Evolutionary conservation across 768 basidiomycete species (phyloP).

Genomic region (Mycena epipterygia): DNA sequence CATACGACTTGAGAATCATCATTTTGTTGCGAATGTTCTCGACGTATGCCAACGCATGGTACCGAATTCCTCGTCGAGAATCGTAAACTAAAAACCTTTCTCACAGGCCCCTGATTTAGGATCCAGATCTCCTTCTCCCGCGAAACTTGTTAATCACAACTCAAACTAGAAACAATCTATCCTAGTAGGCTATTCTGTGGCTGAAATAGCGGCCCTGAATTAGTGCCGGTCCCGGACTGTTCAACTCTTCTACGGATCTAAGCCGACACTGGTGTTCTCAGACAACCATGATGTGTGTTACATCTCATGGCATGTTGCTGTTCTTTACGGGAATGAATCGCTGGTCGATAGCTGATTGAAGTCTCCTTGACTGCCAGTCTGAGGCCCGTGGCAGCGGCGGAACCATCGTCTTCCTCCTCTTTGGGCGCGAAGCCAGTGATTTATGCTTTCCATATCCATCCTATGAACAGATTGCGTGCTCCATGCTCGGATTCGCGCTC

Average conservation of each 20-base stretch:
- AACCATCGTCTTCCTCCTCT: too few species aligned
- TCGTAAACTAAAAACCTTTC: neutral
- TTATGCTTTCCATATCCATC: neutral
- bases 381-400: neutral
- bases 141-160: neutral
- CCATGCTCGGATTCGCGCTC: conserved; percentile 1
- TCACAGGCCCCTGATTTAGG: neutral
- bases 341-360: too few species aligned
- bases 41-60: too few species aligned
- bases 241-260: neutral
- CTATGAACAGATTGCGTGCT: conserved; percentile 2
- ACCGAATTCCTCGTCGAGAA: too few species aligned
- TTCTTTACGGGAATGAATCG: too few species aligned
- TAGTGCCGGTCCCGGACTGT: too few species aligned
- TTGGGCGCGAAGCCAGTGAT: neutral
- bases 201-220: neutral
- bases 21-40: too few species aligned
- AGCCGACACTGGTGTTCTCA: neutral
- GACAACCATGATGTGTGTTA: neutral
- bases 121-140: neutral
- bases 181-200: neutral
- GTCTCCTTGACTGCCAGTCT: conserved; percentile 3
- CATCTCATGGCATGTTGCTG: too few species aligned
- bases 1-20: too few species aligned
- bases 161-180: neutral